Conservation (phyloP, 2,329 filamentous ascomycete species). For the Nigrospora sphaerica region DNA sequence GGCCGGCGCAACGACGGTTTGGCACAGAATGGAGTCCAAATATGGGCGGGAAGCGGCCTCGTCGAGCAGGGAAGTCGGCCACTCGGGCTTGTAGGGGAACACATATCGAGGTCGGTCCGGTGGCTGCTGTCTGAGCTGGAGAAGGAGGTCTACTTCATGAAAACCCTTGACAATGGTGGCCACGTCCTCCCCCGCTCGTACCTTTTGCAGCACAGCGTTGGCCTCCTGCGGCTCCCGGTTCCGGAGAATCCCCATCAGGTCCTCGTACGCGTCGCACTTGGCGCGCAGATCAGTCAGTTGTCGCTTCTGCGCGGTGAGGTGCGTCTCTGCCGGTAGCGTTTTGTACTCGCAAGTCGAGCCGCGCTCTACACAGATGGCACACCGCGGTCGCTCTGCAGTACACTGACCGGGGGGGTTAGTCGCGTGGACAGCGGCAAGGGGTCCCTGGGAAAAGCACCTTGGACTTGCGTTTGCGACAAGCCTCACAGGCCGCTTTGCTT, state of each 20-base stretch:
- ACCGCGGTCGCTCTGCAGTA: constrained; percentile 15
- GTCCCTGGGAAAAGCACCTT: constrained; percentile 2
- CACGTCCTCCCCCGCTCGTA: constrained; percentile 12
- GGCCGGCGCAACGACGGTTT: constrained; percentile 3
- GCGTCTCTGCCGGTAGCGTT: constrained; percentile 15
- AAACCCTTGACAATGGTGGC: constrained; percentile 11
- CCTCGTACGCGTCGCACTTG: constrained; percentile 13
- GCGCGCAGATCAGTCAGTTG: constrained; percentile 13
- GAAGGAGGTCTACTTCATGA: constrained; percentile 12
- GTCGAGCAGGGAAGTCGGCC: constrained; percentile 7
- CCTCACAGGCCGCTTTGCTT: constrained; percentile 6
- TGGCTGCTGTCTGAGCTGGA: constrained; percentile 11
- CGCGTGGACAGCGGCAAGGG: not conserved
- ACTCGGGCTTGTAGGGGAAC: constrained; percentile 13
- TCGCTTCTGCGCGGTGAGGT: constrained; percentile 14
- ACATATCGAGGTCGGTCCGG: constrained; percentile 15
- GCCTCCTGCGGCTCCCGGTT: constrained; percentile 12
- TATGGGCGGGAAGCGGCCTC: constrained; percentile 11
- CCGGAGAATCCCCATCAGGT: constrained; percentile 10
- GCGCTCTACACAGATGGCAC: constrained; percentile 14
- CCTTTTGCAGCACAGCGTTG: constrained; percentile 7
- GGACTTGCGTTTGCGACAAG: constrained; percentile 4
- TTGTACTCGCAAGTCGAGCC: constrained; percentile 15
- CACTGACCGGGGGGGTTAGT: constrained; percentile 11
- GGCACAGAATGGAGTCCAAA: constrained; percentile 9